Conservation (phyloP, 2,329 filamentous ascomycete species). For the Pseudogymnoascus sp. region DNA sequence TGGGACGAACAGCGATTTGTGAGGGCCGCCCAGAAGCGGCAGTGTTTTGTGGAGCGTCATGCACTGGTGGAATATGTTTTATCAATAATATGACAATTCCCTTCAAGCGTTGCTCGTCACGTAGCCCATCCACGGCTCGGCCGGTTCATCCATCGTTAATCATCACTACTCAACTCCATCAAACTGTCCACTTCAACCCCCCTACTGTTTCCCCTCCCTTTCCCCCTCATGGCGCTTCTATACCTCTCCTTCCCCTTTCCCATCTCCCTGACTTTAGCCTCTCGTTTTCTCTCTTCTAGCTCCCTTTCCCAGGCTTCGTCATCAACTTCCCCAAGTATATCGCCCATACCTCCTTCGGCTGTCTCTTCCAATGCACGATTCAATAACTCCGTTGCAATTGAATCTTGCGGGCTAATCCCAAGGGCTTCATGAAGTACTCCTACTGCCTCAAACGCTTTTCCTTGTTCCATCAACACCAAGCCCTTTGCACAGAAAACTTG, state of each 20-base stretch:
- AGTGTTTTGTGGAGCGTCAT: neutral
- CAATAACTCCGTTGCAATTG: slow-evolving; percentile 72
- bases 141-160: neutral
- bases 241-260: slow-evolving; percentile 41
- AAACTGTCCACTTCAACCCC: slow-evolving; percentile 40
- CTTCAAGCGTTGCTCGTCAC: neutral
- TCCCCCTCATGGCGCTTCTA: slow-evolving; percentile 31
- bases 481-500: slow-evolving; percentile 77
- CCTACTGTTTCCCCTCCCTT: slow-evolving; percentile 23
- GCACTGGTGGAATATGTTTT: neutral
- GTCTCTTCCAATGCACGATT: slow-evolving; percentile 65
- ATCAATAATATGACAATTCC: neutral
- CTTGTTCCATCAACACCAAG: slow-evolving; percentile 73
- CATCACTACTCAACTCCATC: slow-evolving; percentile 52
- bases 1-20: neutral
- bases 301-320: slow-evolving; percentile 51
- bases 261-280: slow-evolving; percentile 35
- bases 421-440: slow-evolving; percentile 78
- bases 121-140: neutral
- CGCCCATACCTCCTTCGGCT: slow-evolving; percentile 35
- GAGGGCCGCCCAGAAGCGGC: neutral
- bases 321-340: slow-evolving; percentile 34
- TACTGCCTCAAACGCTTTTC: slow-evolving; percentile 69
- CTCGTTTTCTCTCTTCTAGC: slow-evolving; percentile 42
- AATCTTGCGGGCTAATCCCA: slow-evolving; percentile 71